Base-by-base conservation (phyloP, 2,329 filamentous ascomycete species). In the Ascochyta lentis region DNA sequence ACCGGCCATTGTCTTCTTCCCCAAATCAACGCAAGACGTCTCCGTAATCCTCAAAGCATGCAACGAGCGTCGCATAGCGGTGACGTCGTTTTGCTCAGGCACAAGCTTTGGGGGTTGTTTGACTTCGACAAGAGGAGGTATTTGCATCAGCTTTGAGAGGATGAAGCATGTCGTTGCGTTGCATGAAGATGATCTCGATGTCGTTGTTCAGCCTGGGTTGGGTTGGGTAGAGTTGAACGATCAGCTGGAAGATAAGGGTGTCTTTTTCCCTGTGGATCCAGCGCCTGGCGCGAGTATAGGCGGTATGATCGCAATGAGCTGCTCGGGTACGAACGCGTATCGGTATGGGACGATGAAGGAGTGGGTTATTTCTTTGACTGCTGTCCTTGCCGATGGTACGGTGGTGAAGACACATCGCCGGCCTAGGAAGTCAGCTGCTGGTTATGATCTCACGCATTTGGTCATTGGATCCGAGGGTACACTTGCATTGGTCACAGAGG, bases 181-280 rank as follows among this genome's bases (percentile, higher is more conserved):
- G 40, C 95, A 96, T 72, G 88, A 89, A 76, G 85, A 88, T 66
- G 53, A 88, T 76, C 52, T 85, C 73, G 69, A 87, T 79, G 78
- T 86, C 71, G 71, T 85, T 71, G 67, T 81, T 47, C 62, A 88
- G 73, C 41, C 84, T 60, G 91, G 89, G 1, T 82, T 96, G 12
- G 90, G 91, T 1, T 96, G 92, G 92, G 90, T 96, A 76, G 75
- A 84, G 6, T 79, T 96, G 39, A 96, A 96, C 70, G 89, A 92
- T 65, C 79, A 86, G 54, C 81, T 96, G 22, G 49, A 61, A 54
- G 79, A 88, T 51, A 68, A 71, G 24, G 89, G 89, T 9, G 81
- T 96, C 3, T 96, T 96, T 80, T 96, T 96, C 77, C 92, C 92
- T 10, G 91, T 91, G 0, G 92, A 96, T 77, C 92, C 92, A n/a